Conservation (phyloP, 768 basidiomycete genomes). For the Tricholoma terreum region DNA sequence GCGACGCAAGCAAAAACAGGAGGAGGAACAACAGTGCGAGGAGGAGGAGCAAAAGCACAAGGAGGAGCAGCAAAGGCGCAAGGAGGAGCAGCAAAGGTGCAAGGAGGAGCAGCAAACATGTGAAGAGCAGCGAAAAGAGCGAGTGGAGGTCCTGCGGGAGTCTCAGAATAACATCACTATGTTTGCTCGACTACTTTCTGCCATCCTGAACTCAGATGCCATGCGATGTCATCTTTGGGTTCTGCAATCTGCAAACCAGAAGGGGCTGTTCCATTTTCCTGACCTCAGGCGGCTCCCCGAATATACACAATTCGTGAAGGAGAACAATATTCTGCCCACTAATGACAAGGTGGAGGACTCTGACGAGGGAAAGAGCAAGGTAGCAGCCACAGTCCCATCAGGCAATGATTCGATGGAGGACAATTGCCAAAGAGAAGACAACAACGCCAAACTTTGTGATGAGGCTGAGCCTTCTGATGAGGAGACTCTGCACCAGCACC, state of each 20-base stretch:
- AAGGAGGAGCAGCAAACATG: too few species aligned
- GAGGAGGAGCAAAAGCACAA: too few species aligned
- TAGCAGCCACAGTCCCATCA: neutral
- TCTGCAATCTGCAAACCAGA: neutral
- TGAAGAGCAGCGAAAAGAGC: neutral
- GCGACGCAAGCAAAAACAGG: neutral
- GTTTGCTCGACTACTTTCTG: neutral
- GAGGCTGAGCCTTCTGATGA: neutral
- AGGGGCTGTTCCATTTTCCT: neutral
- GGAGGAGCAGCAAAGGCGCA: too few species aligned
- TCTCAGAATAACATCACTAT: neutral
- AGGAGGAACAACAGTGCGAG: neutral
- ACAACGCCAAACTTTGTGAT: neutral
- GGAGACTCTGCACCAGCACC: neutral
- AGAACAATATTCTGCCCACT: neutral
- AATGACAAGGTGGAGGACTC: neutral
- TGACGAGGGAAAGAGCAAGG: neutral
- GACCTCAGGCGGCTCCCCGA: neutral
- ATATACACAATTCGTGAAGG: neutral
- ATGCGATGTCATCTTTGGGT: neutral
- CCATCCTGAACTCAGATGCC: neutral
- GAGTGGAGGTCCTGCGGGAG: neutral
- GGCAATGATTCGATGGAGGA: neutral
- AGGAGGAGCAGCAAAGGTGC: too few species aligned
- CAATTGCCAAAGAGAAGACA: neutral